Evolutionary conservation across 1,139 yeast species (phyloP), one percentile per base, ranked within the genome.

Genomic region (Arxiozyma bovina): DNA sequence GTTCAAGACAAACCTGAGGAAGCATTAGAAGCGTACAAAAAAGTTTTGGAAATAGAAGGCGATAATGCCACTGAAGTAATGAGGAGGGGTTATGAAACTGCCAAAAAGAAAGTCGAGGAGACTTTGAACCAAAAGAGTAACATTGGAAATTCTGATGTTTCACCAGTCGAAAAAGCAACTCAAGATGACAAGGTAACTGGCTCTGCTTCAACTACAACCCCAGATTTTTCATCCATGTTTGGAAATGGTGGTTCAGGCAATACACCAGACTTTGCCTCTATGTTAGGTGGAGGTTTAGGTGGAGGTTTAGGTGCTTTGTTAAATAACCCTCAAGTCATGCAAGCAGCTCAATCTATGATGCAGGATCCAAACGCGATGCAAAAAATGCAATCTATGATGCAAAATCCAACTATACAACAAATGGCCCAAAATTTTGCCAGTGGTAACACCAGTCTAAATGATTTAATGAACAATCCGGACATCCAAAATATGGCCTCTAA

Each of bases 341-440:
- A 87, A 73, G 94, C 95, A 66, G 98, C 98, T 45, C 94, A 89
- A 70, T 82, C 82, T 67, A 81, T 93, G 86, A 90, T 91, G 96
- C 81, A 83, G 57, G 85, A 91, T 70, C 98, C 98, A 40, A 79
- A 75, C 48, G 91, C 96, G 51, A 74, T 91, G 76, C 77, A 75
- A 59, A 82, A 83, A 55, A 74, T 91, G 75, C 79, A 76, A 61
- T 80, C 82, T 52, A 74, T 91, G 70, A 83, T 91, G 90, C 81
- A 74, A 70, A 87, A 89, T 70, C 97, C 97, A 27, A 82, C 83
- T 63, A 67, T 87, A 22, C 81, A 80, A 65, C 85, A 82, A 68
- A 85, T 87, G 94, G 94, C 94, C 45, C 80, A 80, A 62, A 79
- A 74, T 57, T 75, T 86, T 71, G 82, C 86, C 11, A 69, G 80